Base-by-base conservation (phyloP, 2,329 filamentous ascomycete species). In the Lasiodiplodia gonubiensis region DNA sequence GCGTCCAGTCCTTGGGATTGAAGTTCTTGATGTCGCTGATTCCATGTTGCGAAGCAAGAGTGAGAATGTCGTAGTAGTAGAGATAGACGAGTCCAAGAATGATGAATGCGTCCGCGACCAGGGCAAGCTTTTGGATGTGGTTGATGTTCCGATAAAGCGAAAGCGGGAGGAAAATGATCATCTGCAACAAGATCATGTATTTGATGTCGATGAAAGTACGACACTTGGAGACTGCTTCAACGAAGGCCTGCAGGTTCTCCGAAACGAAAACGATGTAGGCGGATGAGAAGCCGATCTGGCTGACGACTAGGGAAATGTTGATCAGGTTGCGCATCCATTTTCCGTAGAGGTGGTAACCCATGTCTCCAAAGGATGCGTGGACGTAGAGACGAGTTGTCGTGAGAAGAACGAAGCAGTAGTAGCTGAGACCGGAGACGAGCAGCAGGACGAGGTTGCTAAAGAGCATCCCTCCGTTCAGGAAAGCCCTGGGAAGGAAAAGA, bases 191-290 rank as follows among this genome's bases (percentile, higher is more conserved):
- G 71, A 99, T 97, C 80, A 99, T 88, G 80, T 88, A 92, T 68
- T 92, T 92, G 77, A 98, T 93, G 77, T 92, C 89, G 75, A 99
- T 93, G 72, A 89, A 87, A 1, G 90, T 92, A 77, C 89, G 88
- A 85, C 95, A 98, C 71, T 97, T 86, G 61, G 92, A 91, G 54
- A 99, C 94, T 0, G 95, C 95, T 53, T 94, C 85, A 64, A 98
- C 92, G 75, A 99, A 97, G 0, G 96, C 95, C 77, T 97, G 94
- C 68, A 99, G 80, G 69, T 99, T 99, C 76, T 97, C 92, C 25
- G 94, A 92, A 1, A 95, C 97, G 77, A 99, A 99, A 68, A 99
- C 94, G 72, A 94, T 97, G 77, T 98, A 97, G 18, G 94, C 94
- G 1, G 93, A 91, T 18, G 97, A 92, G 77, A 98, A 98, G 7